phyloP scores from a whole-genome alignment of 352 stramenopile species.

The Phytophthora cajani region DNA sequence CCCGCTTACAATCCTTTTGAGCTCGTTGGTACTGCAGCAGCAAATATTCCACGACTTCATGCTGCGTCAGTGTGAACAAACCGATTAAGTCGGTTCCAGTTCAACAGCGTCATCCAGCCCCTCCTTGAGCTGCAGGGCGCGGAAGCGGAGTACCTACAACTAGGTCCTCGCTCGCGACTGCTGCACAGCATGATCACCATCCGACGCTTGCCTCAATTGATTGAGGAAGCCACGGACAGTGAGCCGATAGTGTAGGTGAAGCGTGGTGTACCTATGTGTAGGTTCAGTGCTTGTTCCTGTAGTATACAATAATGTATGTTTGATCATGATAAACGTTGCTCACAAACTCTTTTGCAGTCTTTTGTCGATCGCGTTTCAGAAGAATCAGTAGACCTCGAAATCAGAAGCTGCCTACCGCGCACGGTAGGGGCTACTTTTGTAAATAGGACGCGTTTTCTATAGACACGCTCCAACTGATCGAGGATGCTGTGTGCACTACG shows the following conservation, averaged over 20 bases:
- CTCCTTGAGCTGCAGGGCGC: conserved; percentile 49
- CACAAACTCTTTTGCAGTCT: not conserved
- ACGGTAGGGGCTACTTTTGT: too few species aligned
- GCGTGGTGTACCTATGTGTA: not conserved
- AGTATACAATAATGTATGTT: too few species aligned
- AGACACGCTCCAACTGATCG: too few species aligned
- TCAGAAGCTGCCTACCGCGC: too few species aligned
- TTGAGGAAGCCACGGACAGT: too few species aligned
- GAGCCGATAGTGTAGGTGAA: not conserved
- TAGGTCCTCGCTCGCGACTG: too few species aligned
- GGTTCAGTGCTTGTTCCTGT: not conserved
- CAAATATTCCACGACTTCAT: conserved; percentile 68
- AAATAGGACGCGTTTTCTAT: too few species aligned
- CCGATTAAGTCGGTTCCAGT: conserved; percentile 59
- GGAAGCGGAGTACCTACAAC: conserved; percentile 21
- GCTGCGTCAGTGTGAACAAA: conserved; percentile 41
- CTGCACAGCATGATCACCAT: too few species aligned
- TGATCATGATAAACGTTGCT: too few species aligned
- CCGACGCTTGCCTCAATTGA: too few species aligned
- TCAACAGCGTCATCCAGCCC: conserved; percentile 66
- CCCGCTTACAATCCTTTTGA: not conserved
- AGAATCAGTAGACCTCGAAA: not conserved
- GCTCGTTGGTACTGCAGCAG: conserved; percentile 35
- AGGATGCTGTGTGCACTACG: too few species aligned
- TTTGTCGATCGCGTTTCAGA: conserved; percentile 20